Evolutionary conservation across 2,329 filamentous ascomycete species (phyloP).

Genomic region (Helicocarpus griseus): DNA sequence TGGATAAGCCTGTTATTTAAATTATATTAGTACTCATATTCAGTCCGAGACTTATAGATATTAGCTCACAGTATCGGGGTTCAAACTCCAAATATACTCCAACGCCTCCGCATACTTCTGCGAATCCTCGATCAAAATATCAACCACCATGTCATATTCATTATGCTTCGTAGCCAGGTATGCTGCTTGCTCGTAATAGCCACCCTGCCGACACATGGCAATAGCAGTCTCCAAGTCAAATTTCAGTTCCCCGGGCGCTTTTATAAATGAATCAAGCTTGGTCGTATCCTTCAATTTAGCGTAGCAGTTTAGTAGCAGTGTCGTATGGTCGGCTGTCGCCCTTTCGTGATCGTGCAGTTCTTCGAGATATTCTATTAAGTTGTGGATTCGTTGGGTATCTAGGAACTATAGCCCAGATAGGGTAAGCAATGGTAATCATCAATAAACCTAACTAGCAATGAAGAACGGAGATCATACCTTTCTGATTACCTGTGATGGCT

Average conservation of each 20-base stretch:
- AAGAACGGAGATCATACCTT: conserved; percentile 48
- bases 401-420: conserved; percentile 56
- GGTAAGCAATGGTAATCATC: conserved; percentile 9
- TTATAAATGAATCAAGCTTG: conserved; percentile 94
- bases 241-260: conserved; percentile 84
- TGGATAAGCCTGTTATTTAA: conserved; percentile 56
- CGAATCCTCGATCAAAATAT: conserved; percentile 91
- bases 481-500: conserved; percentile 90
- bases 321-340: conserved; percentile 92
- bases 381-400: conserved; percentile 94
- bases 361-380: conserved; percentile 92
- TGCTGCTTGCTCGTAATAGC: conserved; percentile 92
- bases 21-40: neutral
- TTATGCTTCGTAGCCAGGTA: conserved; percentile 91
- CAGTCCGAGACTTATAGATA: neutral
- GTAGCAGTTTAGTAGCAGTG: conserved; percentile 89
- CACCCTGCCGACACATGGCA: conserved; percentile 91
- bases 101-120: conserved; percentile 83
- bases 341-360: conserved; percentile 89
- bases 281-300: conserved; percentile 95
- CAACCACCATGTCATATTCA: conserved; percentile 86
- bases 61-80: conserved; percentile 59
- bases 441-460: conserved; percentile 31
- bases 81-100: conserved; percentile 80
- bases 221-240: conserved; percentile 97